Evolutionary conservation across 805 yeast species (phyloP).

Genomic region (Candida parachauliodes): DNA sequence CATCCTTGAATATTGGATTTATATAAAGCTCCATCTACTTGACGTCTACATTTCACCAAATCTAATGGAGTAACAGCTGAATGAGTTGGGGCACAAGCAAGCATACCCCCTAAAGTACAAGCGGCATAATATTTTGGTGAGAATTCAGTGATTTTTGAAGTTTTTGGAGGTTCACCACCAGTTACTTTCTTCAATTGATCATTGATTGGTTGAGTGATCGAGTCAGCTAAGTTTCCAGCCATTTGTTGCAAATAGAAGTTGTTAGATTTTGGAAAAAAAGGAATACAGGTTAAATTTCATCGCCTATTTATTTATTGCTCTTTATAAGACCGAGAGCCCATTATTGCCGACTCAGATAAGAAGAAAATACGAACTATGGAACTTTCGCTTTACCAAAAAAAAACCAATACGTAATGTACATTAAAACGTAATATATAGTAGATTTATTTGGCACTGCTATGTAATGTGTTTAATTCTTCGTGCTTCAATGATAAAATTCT

Average conservation of each 20-base stretch:
- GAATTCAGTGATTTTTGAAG: conserved; percentile 45
- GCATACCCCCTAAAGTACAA: conserved; percentile 72
- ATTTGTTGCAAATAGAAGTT: conserved; percentile 7
- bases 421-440: too few species aligned
- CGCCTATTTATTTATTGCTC: conserved; percentile 1
- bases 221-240: conserved; percentile 24
- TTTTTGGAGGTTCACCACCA: conserved; percentile 10
- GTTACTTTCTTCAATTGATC: conserved; percentile 21
- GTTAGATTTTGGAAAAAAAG: not conserved
- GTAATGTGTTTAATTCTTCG: too few species aligned
- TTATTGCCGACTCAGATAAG: not conserved
- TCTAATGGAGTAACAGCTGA: conserved; percentile 91
- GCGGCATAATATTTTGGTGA: conserved; percentile 64
- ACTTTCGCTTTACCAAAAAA: too few species aligned
- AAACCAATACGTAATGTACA: too few species aligned
- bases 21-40: conserved; percentile 74
- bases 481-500: too few species aligned
- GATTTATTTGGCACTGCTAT: too few species aligned
- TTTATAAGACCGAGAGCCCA: not conserved
- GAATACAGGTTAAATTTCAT: not conserved
- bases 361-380: not conserved
- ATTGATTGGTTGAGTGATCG: conserved; percentile 27
- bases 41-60: conserved; percentile 89
- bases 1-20: conserved; percentile 80
- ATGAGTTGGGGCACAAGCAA: conserved; percentile 97